A percentile compares a stretch with the other conserved stretches of the same genome.
Conservation (phyloP, 805 yeast genomes). For the Tetrapisispora iriomotensis region DNA sequence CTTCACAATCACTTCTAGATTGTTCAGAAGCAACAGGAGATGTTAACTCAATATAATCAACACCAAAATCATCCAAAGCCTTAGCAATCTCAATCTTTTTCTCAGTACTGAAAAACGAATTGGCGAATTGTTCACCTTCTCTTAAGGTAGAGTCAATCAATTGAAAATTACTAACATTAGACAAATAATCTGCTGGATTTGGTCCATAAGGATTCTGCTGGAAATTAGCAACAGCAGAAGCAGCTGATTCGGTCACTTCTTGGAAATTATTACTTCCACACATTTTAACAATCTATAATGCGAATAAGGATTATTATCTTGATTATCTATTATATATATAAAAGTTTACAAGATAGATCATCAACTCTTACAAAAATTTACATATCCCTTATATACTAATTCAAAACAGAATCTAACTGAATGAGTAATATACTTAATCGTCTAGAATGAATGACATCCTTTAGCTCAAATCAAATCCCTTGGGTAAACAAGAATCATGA, state of each 20-base stretch:
- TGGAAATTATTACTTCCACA: conserved; percentile 8
- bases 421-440: too few relatives aligned
- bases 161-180: conserved; percentile 83
- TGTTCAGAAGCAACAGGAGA: conserved; percentile 98
- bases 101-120: conserved; percentile 89
- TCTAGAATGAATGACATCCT: too few relatives aligned
- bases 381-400: too few relatives aligned
- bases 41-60: conserved; percentile 95
- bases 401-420: too few relatives aligned
- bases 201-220: conserved; percentile 81
- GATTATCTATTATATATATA: too few relatives aligned
- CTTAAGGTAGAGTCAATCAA: conserved; percentile 90
- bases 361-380: too few relatives aligned
- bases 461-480: too few relatives aligned
- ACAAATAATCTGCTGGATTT: conserved; percentile 82
- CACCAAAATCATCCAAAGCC: conserved; percentile 96
- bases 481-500: too few relatives aligned
- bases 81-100: conserved; percentile 94
- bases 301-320: background rate
- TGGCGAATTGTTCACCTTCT: conserved; percentile 98
- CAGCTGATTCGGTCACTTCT: conserved; percentile 11
- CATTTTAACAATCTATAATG: too few relatives aligned
- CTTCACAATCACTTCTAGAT: conserved; percentile 88
- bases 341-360: too few relatives aligned
- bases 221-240: conserved; percentile 1